Conservation (phyloP, 345 rosid species). For the Dipteronia dyeriana region DNA sequence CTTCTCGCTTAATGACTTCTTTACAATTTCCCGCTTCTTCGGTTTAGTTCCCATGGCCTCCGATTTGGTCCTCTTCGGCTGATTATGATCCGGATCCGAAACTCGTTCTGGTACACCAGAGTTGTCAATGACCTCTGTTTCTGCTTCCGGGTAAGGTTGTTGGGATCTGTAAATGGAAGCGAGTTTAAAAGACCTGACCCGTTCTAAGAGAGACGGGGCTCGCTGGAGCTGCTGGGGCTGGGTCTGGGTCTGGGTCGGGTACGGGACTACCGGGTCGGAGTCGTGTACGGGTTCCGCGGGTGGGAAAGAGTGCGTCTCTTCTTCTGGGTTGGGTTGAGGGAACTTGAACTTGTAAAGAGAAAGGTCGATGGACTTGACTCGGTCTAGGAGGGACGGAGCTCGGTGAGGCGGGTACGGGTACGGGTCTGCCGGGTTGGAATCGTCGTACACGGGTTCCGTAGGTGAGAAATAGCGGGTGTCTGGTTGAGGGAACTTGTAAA, state of each 20-base stretch:
- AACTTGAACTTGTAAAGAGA: conserved; percentile 22
- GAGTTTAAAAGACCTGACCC: conserved; percentile 61
- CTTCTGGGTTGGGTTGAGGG: conserved; percentile 12
- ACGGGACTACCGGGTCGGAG: conserved; percentile 1
- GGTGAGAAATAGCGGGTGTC: conserved; percentile 16
- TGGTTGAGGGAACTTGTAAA: conserved; percentile 29
- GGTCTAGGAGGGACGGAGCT: conserved; percentile 53
- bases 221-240: conserved; percentile 27
- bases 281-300: conserved; percentile 23
- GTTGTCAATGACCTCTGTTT: background rate
- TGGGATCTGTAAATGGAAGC: conserved; percentile 39
- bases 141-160: conserved; percentile 23
- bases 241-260: conserved; percentile 19
- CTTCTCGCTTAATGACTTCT: conserved; percentile 71
- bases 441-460: conserved; percentile 18
- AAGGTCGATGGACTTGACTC: conserved; percentile 37
- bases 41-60: conserved; percentile 30
- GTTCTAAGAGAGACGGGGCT: conserved; percentile 59
- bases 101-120: background rate
- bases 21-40: conserved; percentile 44
- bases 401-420: conserved; percentile 29
- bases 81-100: conserved; percentile 16
- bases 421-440: conserved; percentile 7
- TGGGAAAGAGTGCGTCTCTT: conserved; percentile 9
- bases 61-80: conserved; percentile 43